These are phyloP conservation scores for Viola odorata DNA, from an alignment of 345 rosid species.

Conservation along the genomic window DNA sequence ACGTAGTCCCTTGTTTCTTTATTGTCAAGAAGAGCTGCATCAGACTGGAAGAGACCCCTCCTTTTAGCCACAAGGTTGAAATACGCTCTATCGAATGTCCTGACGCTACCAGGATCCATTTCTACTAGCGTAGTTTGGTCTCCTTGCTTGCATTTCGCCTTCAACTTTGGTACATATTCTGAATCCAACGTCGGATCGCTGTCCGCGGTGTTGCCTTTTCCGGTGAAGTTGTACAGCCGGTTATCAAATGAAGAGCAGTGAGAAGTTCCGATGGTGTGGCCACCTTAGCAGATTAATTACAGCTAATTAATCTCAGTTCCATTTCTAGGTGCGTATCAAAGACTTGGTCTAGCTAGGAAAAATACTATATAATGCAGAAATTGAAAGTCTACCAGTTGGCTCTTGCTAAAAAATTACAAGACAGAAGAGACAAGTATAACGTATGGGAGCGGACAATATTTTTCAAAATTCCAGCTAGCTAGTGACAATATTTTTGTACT, in stretches of 20 bases:
- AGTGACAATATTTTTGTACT: no score
- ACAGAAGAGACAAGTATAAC: no score
- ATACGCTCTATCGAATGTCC: constrained; percentile 51
- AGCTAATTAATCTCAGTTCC: neutral
- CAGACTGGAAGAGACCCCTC: no score
- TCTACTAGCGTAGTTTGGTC: constrained; percentile 47
- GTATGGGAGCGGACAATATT: no score
- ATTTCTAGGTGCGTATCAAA: no score
- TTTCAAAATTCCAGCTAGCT: no score
- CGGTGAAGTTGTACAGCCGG: constrained; percentile 69
- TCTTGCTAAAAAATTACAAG: no score
- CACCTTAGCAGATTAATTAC: constrained; percentile 29
- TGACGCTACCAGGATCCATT: constrained; percentile 69
- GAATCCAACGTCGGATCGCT: constrained; percentile 49
- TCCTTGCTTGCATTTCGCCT: constrained; percentile 35
- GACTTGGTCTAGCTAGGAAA: no score
- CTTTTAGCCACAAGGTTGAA: constrained; percentile 42
- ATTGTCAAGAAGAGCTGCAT: no score
- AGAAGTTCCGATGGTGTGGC: constrained; percentile 60
- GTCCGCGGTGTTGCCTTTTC: constrained; percentile 47
- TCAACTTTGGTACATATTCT: constrained; percentile 26
- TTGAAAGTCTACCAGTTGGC: no score
- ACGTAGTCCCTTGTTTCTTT: constrained; percentile 42
- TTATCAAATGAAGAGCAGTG: constrained; percentile 45
- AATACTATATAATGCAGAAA: no score